Conservation (phyloP, 257 asterid species). For the Henckelia pumila region DNA sequence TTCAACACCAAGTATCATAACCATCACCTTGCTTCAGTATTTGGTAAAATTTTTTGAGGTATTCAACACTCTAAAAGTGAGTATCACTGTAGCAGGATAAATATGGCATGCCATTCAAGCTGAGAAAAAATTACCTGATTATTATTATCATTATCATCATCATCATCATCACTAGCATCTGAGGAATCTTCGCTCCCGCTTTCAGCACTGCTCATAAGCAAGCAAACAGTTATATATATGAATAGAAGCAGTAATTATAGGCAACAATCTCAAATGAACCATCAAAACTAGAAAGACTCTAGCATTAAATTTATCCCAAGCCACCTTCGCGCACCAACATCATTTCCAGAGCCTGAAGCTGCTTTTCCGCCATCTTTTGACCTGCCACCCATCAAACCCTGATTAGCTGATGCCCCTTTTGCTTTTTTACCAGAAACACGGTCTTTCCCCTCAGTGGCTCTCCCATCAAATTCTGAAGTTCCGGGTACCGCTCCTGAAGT, state of each 20-base stretch:
- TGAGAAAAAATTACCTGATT: conserved; percentile 46
- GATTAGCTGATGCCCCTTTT: conserved; percentile 50
- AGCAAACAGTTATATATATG: conserved; percentile 26
- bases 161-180: conserved; percentile 67
- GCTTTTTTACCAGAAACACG: conserved; percentile 51
- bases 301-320: conserved; percentile 18
- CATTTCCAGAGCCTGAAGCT: conserved; percentile 85
- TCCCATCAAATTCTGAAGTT: conserved; percentile 58
- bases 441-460: conserved; percentile 59
- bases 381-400: conserved; percentile 44
- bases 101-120: neutral
- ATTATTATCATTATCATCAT: conserved; percentile 56
- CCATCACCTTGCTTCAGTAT: neutral
- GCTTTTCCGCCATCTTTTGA: conserved; percentile 59
- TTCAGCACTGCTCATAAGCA: conserved; percentile 66
- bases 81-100: neutral
- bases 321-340: conserved; percentile 82
- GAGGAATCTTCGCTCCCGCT: conserved; percentile 87
- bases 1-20: conserved; percentile 19
- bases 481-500: conserved; percentile 47
- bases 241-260: conserved; percentile 18
- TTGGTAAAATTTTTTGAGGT: neutral
- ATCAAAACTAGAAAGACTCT: conserved; percentile 4
- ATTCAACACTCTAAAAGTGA: conserved; percentile 9
- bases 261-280: conserved; percentile 2